Evolutionary conservation across 2,329 filamentous ascomycete species (phyloP).

Genomic region (Tolypocladium nubicola): DNA sequence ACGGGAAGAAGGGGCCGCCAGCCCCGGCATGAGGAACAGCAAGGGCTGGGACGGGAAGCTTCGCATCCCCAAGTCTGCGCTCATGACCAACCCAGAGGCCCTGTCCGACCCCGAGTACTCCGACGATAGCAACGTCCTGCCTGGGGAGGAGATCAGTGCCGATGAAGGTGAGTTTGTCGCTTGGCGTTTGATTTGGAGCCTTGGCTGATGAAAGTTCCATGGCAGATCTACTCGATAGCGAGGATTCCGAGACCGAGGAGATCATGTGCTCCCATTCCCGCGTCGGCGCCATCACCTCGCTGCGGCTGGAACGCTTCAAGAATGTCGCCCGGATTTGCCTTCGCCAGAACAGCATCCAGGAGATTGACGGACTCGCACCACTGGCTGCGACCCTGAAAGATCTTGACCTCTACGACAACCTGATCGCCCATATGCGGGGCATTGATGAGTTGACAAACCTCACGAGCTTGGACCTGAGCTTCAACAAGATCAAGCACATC

Average conservation of each 20-base stretch:
- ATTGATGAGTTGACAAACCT: constrained; percentile 70
- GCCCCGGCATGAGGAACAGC: constrained; percentile 43
- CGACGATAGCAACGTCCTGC: constrained; percentile 55
- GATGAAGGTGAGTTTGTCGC: constrained; percentile 56
- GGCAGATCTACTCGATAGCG: constrained; percentile 49
- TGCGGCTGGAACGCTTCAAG: constrained; percentile 76
- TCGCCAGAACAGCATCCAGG: constrained; percentile 80
- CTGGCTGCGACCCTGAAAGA: constrained; percentile 63
- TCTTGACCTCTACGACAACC: constrained; percentile 93
- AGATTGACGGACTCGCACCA: constrained; percentile 62
- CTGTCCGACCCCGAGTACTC: constrained; percentile 80
- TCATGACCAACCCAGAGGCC: constrained; percentile 68
- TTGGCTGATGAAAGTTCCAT: constrained; percentile 8
- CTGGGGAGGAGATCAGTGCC: constrained; percentile 64
- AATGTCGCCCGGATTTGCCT: constrained; percentile 72
- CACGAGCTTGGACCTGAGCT: constrained; percentile 78
- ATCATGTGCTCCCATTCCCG: constrained; percentile 88
- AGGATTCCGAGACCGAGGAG: constrained; percentile 55
- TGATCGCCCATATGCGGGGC: constrained; percentile 76
- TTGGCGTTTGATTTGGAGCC: neutral
- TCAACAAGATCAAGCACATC: constrained; percentile 99
- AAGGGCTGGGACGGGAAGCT: constrained; percentile 81
- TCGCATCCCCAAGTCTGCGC: constrained; percentile 50
- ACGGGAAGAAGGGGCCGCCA: constrained; percentile 29
- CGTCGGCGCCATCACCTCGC: constrained; percentile 63